Base-by-base conservation (phyloP, 345 rosid species). In the Citrus mangshanensis region DNA sequence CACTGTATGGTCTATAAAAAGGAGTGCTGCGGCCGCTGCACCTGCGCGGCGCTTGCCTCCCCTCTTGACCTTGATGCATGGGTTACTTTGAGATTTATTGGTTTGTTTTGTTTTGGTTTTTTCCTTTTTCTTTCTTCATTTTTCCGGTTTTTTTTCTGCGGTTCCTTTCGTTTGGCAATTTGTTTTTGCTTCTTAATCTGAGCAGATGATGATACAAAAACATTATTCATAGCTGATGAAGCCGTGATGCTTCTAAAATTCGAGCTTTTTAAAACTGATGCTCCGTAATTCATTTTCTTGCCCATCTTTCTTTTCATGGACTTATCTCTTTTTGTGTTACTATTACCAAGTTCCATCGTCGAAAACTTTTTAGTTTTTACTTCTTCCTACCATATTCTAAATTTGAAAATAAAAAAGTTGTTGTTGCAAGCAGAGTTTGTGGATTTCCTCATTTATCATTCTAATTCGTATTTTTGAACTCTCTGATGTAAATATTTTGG, bases 211-310 rank as follows among this genome's bases (percentile, higher is more conserved):
- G 92, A 84, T 12, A n/a, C 7, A 51, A 42, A 63, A 69, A 3
- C 70, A 75, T 34, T 70, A 69, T 81, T 25, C 25, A 77, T 80
- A 63, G 78, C 90, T 75, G 80, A 87, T 58, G 22, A 55, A 54
- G 59, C 74, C 78, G 71, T 87, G 89, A 78, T 54, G 90, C 83
- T 81, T 84, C 74, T 46, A 75, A 80, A 81, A 82, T 55, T 87
- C 92, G 92, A 89, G 92, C 92, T 89, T 89, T 89, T 89, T 89
- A 89, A 89, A 87, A 86, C 92, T 85, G 92, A 89, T 87, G 90
- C 85, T 84, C 82, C 24, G 24, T 73, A 18, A 3, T 66, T 51
- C 63, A 6, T 16, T 38, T 56, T 19, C 12, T 18, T 65, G 4
- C 37, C 49, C 28, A 13, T 51, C 30, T 63, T 66, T 74, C 4